These are phyloP conservation scores for Calocybe gambosa DNA, from an alignment of 1,284 basidiomycete genomes.

Conservation along the genomic window DNA sequence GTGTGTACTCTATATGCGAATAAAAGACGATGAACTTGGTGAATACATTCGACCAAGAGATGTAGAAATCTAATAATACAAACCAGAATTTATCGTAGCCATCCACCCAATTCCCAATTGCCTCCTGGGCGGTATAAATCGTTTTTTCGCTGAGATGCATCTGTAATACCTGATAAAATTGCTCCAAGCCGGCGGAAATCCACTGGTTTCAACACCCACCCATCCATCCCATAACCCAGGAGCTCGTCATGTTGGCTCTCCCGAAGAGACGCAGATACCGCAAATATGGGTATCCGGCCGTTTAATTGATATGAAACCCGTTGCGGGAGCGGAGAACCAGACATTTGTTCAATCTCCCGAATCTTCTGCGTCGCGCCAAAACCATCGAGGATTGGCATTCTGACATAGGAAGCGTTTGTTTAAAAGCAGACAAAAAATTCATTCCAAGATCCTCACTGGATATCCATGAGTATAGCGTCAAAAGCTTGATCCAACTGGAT, in stretches of 20 bases:
- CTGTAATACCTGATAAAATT: constrained; percentile 57
- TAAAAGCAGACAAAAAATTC: neutral
- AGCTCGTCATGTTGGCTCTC: constrained; percentile 62
- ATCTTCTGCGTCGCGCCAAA: constrained; percentile 69
- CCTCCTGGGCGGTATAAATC: constrained; percentile 57
- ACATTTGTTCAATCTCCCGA: constrained; percentile 48
- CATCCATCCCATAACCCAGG: constrained; percentile 63
- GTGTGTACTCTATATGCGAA: neutral
- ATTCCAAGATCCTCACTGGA: constrained; percentile 51
- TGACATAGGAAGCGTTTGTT: constrained; percentile 21
- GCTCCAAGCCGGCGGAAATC: constrained; percentile 67
- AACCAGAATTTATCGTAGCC: constrained; percentile 32
- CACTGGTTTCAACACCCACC: constrained; percentile 85
- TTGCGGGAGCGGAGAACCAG: constrained; percentile 4
- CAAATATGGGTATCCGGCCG: constrained; percentile 76
- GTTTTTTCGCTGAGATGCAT: constrained; percentile 42
- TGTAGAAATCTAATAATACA: neutral
- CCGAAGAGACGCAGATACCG: constrained; percentile 73
- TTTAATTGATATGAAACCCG: constrained; percentile 51
- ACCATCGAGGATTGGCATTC: constrained; percentile 83
- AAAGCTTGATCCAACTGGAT: constrained; percentile 58
- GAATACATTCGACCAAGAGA: neutral
- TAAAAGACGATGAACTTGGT: neutral
- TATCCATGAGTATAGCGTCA: constrained; percentile 81
- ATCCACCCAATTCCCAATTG: constrained; percentile 72